Base-by-base conservation (phyloP, 148 eudicot genomes). In the Suaeda aralocaspica region DNA sequence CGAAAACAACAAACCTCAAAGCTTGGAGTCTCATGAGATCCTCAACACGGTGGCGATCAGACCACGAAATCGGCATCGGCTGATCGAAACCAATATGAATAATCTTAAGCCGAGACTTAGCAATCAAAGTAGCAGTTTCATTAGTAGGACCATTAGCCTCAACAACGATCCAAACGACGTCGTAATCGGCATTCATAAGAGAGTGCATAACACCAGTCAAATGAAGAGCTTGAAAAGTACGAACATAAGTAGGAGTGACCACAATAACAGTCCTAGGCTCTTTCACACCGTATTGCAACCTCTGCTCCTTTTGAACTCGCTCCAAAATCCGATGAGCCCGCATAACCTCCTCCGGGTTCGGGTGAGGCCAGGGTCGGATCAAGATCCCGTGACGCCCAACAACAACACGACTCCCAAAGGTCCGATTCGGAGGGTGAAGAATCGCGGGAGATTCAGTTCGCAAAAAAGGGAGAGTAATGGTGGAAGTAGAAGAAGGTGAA, bases 291-390 rank as follows among this genome's bases (percentile, higher is more conserved):
- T 87, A 91, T 74, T 84, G 92, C 62, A 80, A 19, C 83, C 86
- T 88, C 87, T 94, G 98, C 82, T 94, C 97, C 64, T 66, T 81
- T 82, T 94, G 98, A 45, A 94, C 97, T 66, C 88, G 69, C 70
- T 91, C 89, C 14, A 94, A 76, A 62, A 94, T 87, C 87, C 75
- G 67, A 51, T 94, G 97, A 12, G 98, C 97, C 73, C 85, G 73
- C 86, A 87, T 81, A 42, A 93, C 96, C 85, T 93, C 97, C 26
- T 68, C 80, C 65, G 92, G 87, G 70, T 91, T 82, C 72, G 98
- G 98, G 79, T 94, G 98, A 21, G 98, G 98, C 98, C 98, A 94
- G 11, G 97, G 98, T 66, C 97, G 79, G 67, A 91, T 84, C 75
- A 82, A 49, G 72, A 94, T 94, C 82, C 97, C 97, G 69, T 94